These are phyloP conservation scores for Corchorus olitorius DNA, from an alignment of 345 rosid species.

Conservation along the genomic window DNA sequence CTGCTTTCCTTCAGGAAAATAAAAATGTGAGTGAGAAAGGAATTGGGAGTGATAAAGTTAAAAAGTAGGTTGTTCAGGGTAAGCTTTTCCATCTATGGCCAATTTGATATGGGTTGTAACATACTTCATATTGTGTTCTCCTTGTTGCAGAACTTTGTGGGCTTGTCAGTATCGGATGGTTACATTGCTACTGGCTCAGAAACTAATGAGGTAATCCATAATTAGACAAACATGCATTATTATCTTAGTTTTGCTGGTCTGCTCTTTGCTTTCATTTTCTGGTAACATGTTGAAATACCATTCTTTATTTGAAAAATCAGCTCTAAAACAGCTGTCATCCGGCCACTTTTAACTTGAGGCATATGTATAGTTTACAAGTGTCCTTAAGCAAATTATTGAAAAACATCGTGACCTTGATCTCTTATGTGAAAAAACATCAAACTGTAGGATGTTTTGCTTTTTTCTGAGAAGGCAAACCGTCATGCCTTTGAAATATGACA, in stretches of 20 bases:
- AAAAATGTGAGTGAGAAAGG: no score
- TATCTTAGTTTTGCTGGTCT: neutral
- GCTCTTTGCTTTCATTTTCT: neutral
- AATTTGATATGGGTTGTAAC: neutral
- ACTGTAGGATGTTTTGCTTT: neutral
- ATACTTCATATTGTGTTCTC: conserved; percentile 3
- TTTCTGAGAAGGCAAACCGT: neutral
- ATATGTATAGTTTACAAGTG: neutral
- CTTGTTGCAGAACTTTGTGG: conserved; percentile 85
- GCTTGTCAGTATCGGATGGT: conserved; percentile 91
- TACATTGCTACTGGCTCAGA: conserved; percentile 98
- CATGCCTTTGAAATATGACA: neutral
- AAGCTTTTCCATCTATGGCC: neutral
- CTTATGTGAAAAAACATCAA: neutral
- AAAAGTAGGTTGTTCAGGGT: neutral
- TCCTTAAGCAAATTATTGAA: neutral
- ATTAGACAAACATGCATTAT: neutral
- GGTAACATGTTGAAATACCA: neutral
- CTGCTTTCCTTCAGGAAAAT: neutral
- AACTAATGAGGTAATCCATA: conserved; percentile 85
- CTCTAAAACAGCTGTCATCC: neutral
- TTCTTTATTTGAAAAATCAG: neutral
- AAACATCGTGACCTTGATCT: neutral
- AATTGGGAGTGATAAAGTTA: no score
- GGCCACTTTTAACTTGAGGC: neutral